Evolutionary conservation across 352 stramenopile genomes (phyloP).

Genomic region (Pythium apleroticum): DNA sequence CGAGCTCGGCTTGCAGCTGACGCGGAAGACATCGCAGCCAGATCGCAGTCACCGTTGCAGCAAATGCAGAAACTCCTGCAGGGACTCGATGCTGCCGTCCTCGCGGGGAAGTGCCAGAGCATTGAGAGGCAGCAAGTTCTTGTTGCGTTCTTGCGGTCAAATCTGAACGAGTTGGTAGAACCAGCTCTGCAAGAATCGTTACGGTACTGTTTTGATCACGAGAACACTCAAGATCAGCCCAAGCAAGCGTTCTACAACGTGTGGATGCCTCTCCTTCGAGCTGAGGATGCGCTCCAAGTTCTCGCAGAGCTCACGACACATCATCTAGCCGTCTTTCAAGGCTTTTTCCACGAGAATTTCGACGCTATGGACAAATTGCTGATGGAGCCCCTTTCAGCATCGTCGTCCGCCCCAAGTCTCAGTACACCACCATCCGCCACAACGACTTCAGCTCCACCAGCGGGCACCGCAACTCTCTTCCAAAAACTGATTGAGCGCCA

Average conservation of each 20-base stretch:
- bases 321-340: constrained; percentile 36
- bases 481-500: constrained; percentile 65
- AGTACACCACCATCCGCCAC: neutral
- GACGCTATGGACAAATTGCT: constrained; percentile 55
- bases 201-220: constrained; percentile 35
- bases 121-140: constrained; percentile 47
- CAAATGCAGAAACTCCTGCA: constrained; percentile 34
- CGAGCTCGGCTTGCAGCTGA: constrained; percentile 16
- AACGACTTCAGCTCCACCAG: neutral
- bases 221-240: constrained; percentile 14
- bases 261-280: constrained; percentile 33
- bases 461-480: constrained; percentile 32
- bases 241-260: constrained; percentile 39
- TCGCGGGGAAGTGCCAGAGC: neutral
- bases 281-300: constrained; percentile 27
- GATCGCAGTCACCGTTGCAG: constrained; percentile 19
- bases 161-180: constrained; percentile 31
- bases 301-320: constrained; percentile 32
- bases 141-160: constrained; percentile 32
- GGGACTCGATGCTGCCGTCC: constrained; percentile 28
- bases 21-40: constrained; percentile 6
- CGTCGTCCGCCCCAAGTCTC: neutral
- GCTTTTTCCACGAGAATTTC: constrained; percentile 48
- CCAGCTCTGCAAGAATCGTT: constrained; percentile 37
- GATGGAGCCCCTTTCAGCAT: constrained; percentile 16